Base-by-base conservation (phyloP, 768 basidiomycete species). In the Leccinum uliginosum region DNA sequence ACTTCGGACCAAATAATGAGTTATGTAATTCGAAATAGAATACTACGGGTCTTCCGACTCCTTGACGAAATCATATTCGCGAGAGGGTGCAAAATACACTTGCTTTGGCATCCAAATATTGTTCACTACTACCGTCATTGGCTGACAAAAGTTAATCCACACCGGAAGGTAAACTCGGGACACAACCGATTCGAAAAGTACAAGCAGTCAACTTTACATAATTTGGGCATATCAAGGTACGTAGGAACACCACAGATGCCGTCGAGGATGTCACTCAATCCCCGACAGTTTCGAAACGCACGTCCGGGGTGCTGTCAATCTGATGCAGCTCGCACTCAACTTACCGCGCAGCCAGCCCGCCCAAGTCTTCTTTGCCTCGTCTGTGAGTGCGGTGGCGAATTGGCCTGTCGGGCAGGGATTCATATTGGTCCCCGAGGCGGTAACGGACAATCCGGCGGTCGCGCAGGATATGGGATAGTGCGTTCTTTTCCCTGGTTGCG, bases 191-290 rank as follows among this genome's bases (percentile, higher is more conserved):
- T n/a, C n/a, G n/a, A n/a, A n/a, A n/a, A n/a, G n/a, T n/a, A n/a
- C n/a, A n/a, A n/a, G 75, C 78, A 1, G 82, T 83, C 54, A 83
- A 83, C 65, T 83, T 84, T 59, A 76, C n/a, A n/a, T n/a, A n/a
- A 73, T 51, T 67, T 82, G 38, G 69, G 68, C 9, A 67, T 69
- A 21, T 61, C 65, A 6, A 69, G 69, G 67, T 57, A 49, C 4
- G 56, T 49, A 34, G 19, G 24, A 29, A 3, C 8, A 11, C 24
- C n/a, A 43, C 6, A 43, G 19, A 21, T 43, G 19, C 19, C 19
- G 6, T 43, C 30, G 30, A 30, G 10, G 11, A 32, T 12, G 30
- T 14, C 30, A 32, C 12, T 4, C 19, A n/a, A 19, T 19, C 19
- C 44, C 23, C 12, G 19, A 19, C 44, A 69, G 67, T 17, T 81